A percentile compares a stretch with the other conserved stretches of the same genome.
Conservation (phyloP, 495 filamentous ascomycete species). For the Penicillium ochrochloron region DNA sequence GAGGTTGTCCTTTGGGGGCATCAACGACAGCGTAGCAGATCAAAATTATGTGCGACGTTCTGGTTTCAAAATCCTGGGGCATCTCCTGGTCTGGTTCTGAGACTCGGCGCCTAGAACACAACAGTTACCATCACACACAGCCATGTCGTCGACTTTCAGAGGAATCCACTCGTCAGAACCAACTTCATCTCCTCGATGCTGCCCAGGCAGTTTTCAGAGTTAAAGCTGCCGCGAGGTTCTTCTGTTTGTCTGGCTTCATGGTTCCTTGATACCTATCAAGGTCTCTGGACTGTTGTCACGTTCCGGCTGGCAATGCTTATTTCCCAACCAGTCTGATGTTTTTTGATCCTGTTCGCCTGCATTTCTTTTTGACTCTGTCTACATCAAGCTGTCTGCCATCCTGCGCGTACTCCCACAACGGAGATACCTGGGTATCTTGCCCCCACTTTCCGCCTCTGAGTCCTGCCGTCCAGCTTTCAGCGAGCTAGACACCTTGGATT, state of each 20-base stretch:
- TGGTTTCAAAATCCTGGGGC: conserved; percentile 29
- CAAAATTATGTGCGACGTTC: conserved; percentile 21
- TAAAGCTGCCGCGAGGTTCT: conserved; percentile 53
- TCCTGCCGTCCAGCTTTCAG: conserved; percentile 34
- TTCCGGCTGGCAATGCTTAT: conserved; percentile 42
- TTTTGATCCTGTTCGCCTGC: conserved; percentile 25
- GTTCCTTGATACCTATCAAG: conserved; percentile 31
- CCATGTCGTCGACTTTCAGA: conserved; percentile 31
- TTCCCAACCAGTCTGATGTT: conserved; percentile 30
- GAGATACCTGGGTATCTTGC: conserved; percentile 47
- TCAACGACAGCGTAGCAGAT: conserved; percentile 27
- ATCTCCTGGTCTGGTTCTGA: conserved; percentile 32
- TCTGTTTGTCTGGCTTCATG: conserved; percentile 35
- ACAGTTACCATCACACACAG: conserved; percentile 45
- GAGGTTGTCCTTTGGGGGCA: conserved; percentile 39
- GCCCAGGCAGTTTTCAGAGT: conserved; percentile 34
- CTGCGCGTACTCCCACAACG: conserved; percentile 49
- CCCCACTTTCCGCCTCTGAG: conserved; percentile 45
- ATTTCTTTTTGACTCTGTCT: conserved; percentile 30
- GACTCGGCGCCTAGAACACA: conserved; percentile 44
- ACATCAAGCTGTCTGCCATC: conserved; percentile 36
- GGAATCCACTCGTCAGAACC: conserved; percentile 59
- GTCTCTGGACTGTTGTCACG: conserved; percentile 45
- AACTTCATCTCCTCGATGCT: conserved; percentile 32
- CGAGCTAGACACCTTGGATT: conserved; percentile 49